These are phyloP conservation scores for Coemansia biformis DNA, from an alignment of 192 early-diverging fungal species.

Conservation along the genomic window DNA sequence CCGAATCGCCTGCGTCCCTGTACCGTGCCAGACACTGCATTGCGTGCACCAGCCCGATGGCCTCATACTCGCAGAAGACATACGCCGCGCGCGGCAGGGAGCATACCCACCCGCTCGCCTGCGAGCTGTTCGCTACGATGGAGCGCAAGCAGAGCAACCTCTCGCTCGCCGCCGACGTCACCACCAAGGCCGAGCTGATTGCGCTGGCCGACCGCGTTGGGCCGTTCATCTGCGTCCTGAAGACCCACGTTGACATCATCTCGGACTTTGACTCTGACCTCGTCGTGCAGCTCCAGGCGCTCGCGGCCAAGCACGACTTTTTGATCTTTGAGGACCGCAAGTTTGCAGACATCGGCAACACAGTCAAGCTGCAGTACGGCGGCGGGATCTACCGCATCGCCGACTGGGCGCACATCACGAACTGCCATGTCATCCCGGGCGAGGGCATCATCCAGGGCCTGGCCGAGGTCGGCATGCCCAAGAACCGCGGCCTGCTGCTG, in stretches of 20 bases:
- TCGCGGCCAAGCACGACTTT: conserved; percentile 86
- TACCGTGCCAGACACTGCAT: too few species aligned
- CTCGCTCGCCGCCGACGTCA: conserved; percentile 86
- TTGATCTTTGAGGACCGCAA: conserved; percentile 99
- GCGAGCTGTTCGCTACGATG: conserved; percentile 72
- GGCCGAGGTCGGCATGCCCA: conserved; percentile 78
- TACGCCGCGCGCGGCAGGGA: conserved; percentile 66
- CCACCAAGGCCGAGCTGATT: conserved; percentile 80
- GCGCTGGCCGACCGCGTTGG: conserved; percentile 82
- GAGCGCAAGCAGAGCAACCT: conserved; percentile 89
- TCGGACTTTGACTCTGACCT: conserved; percentile 88
- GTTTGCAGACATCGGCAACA: conserved; percentile 99
- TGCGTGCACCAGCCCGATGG: too few species aligned
- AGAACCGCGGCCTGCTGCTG: conserved; percentile 71
- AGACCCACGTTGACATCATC: conserved; percentile 96
- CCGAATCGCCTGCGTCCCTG: too few species aligned
- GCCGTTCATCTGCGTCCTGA: conserved; percentile 92
- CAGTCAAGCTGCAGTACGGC: conserved; percentile 92
- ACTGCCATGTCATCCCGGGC: conserved; percentile 91
- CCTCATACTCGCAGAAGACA: conserved; percentile 33
- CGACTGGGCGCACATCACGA: conserved; percentile 93
- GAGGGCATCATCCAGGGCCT: conserved; percentile 94
- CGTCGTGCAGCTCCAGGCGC: conserved; percentile 61
- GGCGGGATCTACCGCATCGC: conserved; percentile 89
- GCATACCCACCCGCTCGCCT: conserved; percentile 73